phyloP scores from a whole-genome alignment of 148 eudicot species.

The Arctostaphylos glauca region DNA sequence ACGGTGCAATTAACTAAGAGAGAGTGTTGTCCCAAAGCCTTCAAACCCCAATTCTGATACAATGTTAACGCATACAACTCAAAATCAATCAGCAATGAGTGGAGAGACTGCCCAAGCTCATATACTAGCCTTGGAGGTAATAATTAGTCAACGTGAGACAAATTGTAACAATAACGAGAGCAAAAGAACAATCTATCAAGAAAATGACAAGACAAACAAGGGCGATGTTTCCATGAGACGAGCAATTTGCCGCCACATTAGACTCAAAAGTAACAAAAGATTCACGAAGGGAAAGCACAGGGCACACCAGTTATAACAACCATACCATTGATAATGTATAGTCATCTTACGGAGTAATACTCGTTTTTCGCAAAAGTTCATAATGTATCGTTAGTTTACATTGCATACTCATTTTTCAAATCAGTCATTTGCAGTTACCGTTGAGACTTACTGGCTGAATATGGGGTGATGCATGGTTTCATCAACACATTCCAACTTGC shows the following conservation, averaged over 20 bases:
- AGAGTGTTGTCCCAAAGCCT: no score
- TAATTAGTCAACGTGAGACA: no score
- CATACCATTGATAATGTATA: not conserved
- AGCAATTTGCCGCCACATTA: not conserved
- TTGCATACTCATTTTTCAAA: not conserved
- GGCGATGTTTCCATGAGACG: not conserved
- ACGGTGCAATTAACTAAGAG: no score
- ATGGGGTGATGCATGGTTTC: slow-evolving; percentile 66
- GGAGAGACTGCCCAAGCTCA: no score
- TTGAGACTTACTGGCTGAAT: slow-evolving; percentile 52
- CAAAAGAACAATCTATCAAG: not conserved
- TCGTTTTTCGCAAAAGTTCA: not conserved
- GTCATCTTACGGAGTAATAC: not conserved
- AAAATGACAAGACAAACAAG: not conserved
- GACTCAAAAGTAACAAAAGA: not conserved
- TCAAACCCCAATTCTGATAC: no score
- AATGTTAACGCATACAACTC: no score
- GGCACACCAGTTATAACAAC: not conserved
- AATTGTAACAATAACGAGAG: not conserved
- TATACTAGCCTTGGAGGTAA: no score
- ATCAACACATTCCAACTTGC: slow-evolving; percentile 61
- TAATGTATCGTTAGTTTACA: not conserved
- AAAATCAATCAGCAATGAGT: no score
- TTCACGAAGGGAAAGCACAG: not conserved
- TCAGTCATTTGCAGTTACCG: not conserved